phyloP scores from a whole-genome alignment of 108 stramenopile genomes.

The Fragilaria radians region DNA sequence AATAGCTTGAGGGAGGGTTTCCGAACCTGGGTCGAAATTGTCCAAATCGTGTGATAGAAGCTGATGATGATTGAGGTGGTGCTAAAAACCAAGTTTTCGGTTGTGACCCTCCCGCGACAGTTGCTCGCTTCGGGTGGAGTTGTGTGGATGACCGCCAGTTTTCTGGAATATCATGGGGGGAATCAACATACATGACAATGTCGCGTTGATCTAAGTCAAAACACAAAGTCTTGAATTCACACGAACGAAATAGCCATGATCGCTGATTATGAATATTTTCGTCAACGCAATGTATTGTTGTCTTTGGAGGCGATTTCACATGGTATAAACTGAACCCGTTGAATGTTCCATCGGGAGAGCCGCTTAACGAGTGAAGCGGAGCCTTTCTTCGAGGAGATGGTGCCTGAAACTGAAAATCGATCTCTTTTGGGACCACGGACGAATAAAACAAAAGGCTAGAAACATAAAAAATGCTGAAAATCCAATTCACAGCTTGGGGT shows the following conservation, averaged over 20 bases:
- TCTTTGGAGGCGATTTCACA: conserved; percentile 1
- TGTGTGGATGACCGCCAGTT: conserved; percentile 1
- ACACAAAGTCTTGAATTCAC: neutral
- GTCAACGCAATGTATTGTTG: neutral
- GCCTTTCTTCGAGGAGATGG: no score
- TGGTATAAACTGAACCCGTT: conserved; percentile 21
- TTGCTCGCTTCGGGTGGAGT: conserved; percentile 6
- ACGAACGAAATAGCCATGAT: neutral
- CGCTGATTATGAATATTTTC: conserved; percentile 7
- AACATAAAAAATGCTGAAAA: no score
- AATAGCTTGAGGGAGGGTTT: conserved; percentile 15
- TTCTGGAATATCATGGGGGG: neutral
- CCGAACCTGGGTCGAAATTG: conserved; percentile 3
- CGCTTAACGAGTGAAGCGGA: no score
- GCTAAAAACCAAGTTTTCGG: conserved; percentile 41
- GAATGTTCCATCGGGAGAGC: conserved; percentile 27
- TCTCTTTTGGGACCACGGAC: no score
- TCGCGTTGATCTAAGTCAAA: neutral
- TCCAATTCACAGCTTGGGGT: no score
- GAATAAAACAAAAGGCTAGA: no score
- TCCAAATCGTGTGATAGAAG: neutral
- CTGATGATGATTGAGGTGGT: neutral
- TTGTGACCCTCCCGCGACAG: conserved; percentile 44
- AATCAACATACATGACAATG: conserved; percentile 8
- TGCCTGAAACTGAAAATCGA: no score